Evolutionary conservation across 2,329 filamentous ascomycete species (phyloP).

Genomic region (Byssothecium circinans): DNA sequence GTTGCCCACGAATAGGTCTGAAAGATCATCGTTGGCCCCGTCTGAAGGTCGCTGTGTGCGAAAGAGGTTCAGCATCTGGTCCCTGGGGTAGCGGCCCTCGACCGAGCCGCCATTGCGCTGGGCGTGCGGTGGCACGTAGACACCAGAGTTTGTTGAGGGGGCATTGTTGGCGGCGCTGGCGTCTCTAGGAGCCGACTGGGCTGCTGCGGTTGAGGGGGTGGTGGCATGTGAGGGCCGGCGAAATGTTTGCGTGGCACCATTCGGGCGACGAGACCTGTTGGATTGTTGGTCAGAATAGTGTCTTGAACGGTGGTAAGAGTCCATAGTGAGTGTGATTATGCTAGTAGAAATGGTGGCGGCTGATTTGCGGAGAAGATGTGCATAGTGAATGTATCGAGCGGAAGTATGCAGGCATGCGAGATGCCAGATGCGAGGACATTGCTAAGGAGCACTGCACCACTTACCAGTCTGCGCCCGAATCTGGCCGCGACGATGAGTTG

Average conservation of each 20-base stretch:
- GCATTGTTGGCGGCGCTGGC: constrained; percentile 25
- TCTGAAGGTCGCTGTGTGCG: constrained; percentile 59
- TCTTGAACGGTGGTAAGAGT: neutral
- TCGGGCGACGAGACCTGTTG: constrained; percentile 63
- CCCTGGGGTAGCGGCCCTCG: constrained; percentile 71
- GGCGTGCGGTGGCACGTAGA: constrained; percentile 65
- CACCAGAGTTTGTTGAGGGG: constrained; percentile 48
- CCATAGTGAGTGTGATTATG: constrained; percentile 16
- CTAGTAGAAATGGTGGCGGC: neutral
- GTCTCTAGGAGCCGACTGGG: constrained; percentile 37
- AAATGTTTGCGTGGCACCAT: constrained; percentile 69
- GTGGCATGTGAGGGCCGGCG: constrained; percentile 64
- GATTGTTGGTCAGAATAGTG: neutral
- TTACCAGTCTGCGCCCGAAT: constrained; percentile 51
- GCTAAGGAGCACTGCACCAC: no score
- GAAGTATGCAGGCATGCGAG: neutral
- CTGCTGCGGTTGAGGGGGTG: constrained; percentile 49
- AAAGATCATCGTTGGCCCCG: constrained; percentile 61
- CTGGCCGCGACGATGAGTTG: constrained; percentile 46
- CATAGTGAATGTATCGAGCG: no score
- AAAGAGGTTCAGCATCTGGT: constrained; percentile 76
- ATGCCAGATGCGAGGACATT: neutral
- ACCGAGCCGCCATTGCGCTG: constrained; percentile 59
- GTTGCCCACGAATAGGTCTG: constrained; percentile 69
- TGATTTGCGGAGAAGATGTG: no score